phyloP scores from a whole-genome alignment of 1,139 yeast genomes.

The Yamadazyma epiphylla region DNA sequence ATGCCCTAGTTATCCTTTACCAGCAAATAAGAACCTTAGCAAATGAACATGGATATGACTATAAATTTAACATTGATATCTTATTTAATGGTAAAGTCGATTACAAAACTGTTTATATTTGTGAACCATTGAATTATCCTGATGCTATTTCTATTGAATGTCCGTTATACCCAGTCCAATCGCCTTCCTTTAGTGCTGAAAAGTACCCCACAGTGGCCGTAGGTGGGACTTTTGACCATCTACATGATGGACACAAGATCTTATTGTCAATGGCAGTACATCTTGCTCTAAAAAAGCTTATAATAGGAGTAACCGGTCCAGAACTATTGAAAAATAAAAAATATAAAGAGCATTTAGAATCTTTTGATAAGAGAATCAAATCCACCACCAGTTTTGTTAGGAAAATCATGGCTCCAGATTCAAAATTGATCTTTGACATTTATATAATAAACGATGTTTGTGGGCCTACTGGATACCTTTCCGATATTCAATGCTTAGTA shows the following conservation, averaged over 20 bases:
- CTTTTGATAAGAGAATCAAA: constrained; percentile 48
- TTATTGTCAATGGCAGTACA: constrained; percentile 72
- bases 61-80: constrained; percentile 29
- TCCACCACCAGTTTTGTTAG: constrained; percentile 48
- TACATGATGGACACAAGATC: constrained; percentile 94
- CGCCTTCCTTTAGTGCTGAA: not conserved
- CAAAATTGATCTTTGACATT: constrained; percentile 26
- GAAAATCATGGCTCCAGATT: constrained; percentile 1
- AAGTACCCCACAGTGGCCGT: constrained; percentile 43
- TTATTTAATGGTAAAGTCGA: constrained; percentile 19
- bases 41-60: constrained; percentile 18
- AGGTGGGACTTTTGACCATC: constrained; percentile 96
- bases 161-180: not conserved
- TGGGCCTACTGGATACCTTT: constrained; percentile 88
- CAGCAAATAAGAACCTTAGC: constrained; percentile 19
- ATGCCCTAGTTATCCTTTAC: constrained; percentile 25
- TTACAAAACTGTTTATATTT: constrained; percentile 1
- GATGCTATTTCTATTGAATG: not conserved
- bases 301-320: constrained; percentile 85
- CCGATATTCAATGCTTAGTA: constrained; percentile 72
- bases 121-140: not conserved
- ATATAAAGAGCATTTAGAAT: constrained; percentile 61
- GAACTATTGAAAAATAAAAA: constrained; percentile 71
- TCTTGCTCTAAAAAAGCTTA: constrained; percentile 49
- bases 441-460: constrained; percentile 78